These are phyloP conservation scores for Coccomyxa subellipsoidea DNA, from an alignment of 163 green algal species.

Conservation along the genomic window DNA sequence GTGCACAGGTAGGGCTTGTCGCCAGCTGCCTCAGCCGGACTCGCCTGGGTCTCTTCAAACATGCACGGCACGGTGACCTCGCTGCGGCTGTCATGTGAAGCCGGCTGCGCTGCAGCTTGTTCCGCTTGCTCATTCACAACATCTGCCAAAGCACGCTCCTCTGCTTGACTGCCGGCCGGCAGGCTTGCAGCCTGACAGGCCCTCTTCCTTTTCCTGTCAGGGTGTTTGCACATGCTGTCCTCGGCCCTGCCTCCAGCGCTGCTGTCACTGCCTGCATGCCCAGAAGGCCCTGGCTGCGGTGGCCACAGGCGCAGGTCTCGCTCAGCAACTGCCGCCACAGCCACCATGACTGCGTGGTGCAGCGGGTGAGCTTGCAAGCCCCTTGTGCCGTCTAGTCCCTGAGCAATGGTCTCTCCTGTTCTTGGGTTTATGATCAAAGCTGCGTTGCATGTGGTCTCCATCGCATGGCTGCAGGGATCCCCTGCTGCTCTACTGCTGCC, in stretches of 20 bases:
- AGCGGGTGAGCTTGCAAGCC: slow-evolving; percentile 49
- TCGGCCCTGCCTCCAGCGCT: neutral
- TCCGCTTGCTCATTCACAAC: neutral
- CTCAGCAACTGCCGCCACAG: slow-evolving; percentile 54
- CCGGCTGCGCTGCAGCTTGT: neutral
- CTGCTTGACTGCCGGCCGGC: neutral
- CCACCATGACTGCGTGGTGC: slow-evolving; percentile 75
- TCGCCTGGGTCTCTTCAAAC: neutral
- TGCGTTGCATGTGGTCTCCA: slow-evolving; percentile 17
- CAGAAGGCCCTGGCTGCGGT: neutral
- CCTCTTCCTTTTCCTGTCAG: neutral
- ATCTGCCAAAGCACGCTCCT: no score
- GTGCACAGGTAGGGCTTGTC: slow-evolving; percentile 90
- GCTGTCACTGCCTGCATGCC: neutral
- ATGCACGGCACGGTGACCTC: neutral
- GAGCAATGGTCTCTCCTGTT: slow-evolving; percentile 29
- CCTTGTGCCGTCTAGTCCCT: slow-evolving; percentile 39
- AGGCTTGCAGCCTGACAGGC: neutral
- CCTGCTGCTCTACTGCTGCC: no score
- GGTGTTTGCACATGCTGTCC: neutral
- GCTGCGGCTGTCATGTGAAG: neutral
- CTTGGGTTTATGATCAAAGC: slow-evolving; percentile 16
- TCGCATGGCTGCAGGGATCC: no score
- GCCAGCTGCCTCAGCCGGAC: neutral
- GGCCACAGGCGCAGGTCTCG: slow-evolving; percentile 63